Conservation (phyloP, 2,329 filamentous ascomycete genomes). For the Botrytis fabae region DNA sequence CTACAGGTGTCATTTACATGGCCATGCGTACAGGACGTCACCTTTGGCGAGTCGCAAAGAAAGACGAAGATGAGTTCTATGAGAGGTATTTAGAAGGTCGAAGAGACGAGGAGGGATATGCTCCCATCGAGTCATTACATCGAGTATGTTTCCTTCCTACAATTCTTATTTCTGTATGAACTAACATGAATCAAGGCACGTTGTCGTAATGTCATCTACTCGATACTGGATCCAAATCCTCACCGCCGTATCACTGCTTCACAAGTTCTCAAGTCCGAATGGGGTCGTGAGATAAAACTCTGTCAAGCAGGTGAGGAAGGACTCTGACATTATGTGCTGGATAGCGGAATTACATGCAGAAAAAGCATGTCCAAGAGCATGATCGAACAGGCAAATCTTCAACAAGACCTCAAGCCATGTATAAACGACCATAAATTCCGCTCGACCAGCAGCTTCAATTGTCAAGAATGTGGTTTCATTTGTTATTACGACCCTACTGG, state of each 20-base stretch:
- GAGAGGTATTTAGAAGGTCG: constrained; percentile 90
- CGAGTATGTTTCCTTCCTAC: constrained; percentile 57
- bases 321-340: constrained; percentile 55
- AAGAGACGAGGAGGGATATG: constrained; percentile 92
- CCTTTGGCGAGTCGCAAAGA: constrained; percentile 94
- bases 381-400: constrained; percentile 25
- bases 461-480: constrained; percentile 23
- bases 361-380: constrained; percentile 23
- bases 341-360: constrained; percentile 26
- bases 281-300: constrained; percentile 95
- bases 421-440: constrained; percentile 19
- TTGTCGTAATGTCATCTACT: constrained; percentile 98
- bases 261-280: constrained; percentile 96
- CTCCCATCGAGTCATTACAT: constrained; percentile 92
- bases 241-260: constrained; percentile 89
- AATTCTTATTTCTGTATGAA: constrained; percentile 14
- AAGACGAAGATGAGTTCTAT: constrained; percentile 97
- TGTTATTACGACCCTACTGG: constrained; percentile 24
- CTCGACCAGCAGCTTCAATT: constrained; percentile 21
- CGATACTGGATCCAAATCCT: constrained; percentile 93
- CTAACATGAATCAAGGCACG: constrained; percentile 64
- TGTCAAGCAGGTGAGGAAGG: constrained; percentile 97
- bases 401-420: constrained; percentile 21
- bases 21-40: constrained; percentile 96
- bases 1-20: constrained; percentile 99